These are phyloP conservation scores for Naganishia randhawae DNA, from an alignment of 768 basidiomycete genomes.

Conservation along the genomic window DNA sequence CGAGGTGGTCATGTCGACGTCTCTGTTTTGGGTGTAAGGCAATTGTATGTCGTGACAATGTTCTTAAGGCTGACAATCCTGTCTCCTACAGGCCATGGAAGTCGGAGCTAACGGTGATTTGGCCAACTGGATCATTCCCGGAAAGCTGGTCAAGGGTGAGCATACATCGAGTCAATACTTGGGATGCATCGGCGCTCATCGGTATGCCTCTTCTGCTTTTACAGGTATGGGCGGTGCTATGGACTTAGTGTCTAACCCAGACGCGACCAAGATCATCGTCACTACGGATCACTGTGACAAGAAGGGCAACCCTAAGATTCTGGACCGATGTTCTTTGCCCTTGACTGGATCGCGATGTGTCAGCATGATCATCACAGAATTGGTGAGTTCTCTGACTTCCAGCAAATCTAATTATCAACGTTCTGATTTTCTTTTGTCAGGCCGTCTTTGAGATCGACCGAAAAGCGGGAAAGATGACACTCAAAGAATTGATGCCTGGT, in stretches of 20 bases:
- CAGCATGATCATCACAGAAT: slow-evolving; percentile 86
- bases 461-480: slow-evolving; percentile 61
- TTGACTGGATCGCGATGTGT: slow-evolving; percentile 82
- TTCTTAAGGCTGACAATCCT: neutral
- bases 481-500: slow-evolving; percentile 76
- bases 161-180: neutral
- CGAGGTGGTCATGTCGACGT: slow-evolving; percentile 90
- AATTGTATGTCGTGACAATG: neutral
- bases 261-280: slow-evolving; percentile 81
- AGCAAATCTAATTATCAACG: neutral
- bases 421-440: neutral
- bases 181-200: neutral
- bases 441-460: slow-evolving; percentile 79
- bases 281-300: slow-evolving; percentile 86
- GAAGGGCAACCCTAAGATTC: slow-evolving; percentile 82
- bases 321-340: slow-evolving; percentile 73
- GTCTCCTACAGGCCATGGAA: slow-evolving; percentile 61
- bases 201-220: neutral
- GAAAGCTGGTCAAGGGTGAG: slow-evolving; percentile 56
- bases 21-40: slow-evolving; percentile 79
- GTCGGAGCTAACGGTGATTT: slow-evolving; percentile 83
- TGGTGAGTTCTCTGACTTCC: slow-evolving; percentile 44
- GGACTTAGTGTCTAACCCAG: slow-evolving; percentile 92
- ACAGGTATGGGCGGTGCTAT: slow-evolving; percentile 77
- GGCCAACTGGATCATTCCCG: slow-evolving; percentile 96